A percentile compares a stretch with the other conserved stretches of the same genome.
phyloP scores from a whole-genome alignment of 1,284 basidiomycete species.

The Boletus semigastroideus region DNA sequence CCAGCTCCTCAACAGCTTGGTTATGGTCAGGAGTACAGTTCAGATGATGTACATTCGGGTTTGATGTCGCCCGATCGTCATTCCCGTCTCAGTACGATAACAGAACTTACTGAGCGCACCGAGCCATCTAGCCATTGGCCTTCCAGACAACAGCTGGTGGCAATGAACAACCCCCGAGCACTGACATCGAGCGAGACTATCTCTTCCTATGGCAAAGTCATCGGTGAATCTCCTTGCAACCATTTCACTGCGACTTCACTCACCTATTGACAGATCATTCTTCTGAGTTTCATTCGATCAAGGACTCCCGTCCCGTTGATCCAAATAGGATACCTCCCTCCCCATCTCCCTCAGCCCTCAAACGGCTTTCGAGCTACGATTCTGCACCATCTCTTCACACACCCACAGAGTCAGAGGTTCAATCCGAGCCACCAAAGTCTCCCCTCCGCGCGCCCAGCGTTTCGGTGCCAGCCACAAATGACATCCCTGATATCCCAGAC shows the following conservation, averaged over 20 bases:
- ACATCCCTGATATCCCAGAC: conserved; percentile 59
- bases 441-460: conserved; percentile 41
- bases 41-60: conserved; percentile 16
- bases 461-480: conserved; percentile 45
- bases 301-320: conserved; percentile 36
- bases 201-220: conserved; percentile 62
- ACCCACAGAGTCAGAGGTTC: conserved; percentile 40
- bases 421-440: conserved; percentile 23
- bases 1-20: conserved; percentile 23
- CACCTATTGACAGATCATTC: conserved; percentile 20
- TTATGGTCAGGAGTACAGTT: conserved; percentile 21
- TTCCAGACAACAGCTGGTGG: conserved; percentile 36
- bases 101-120: conserved; percentile 63
- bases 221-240: conserved; percentile 43
- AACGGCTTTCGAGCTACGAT: conserved; percentile 60
- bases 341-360: conserved; percentile 69
- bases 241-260: neutral
- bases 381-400: conserved; percentile 53
- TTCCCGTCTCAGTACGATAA: conserved; percentile 57
- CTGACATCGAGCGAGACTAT: conserved; percentile 43
- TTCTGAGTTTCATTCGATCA: conserved; percentile 1
- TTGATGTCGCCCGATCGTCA: conserved; percentile 26
- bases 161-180: conserved; percentile 40
- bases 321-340: conserved; percentile 65
- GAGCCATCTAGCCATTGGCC: conserved; percentile 52